Base-by-base conservation (phyloP, 2,329 filamentous ascomycete species). In the Ilyonectria destructans region DNA sequence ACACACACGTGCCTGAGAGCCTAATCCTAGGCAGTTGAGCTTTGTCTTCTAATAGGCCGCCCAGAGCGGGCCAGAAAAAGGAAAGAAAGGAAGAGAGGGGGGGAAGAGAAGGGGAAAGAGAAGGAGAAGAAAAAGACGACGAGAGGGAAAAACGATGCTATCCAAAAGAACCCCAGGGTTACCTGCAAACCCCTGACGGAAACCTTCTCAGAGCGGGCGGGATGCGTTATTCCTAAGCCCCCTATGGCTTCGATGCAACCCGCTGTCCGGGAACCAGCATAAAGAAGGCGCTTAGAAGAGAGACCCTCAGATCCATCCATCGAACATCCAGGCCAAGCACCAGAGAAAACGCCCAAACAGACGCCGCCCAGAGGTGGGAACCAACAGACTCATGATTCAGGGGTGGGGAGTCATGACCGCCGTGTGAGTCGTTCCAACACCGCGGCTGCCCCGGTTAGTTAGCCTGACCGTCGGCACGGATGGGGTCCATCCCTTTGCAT, bases 381-480 rank as follows among this genome's bases (percentile, higher is more conserved):
- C 10, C 37, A 40, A n/a, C 10, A 49, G 17, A 21, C 59, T 61
- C 63, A 65, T 45, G 63, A 65, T 60, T 65, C 57, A 65, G 51
- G 57, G 51, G 33, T 57, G 57, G 43, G 29, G 49, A 57, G 52
- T 55, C 63, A 51, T 60, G 51, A 56, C 63, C 48, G 43, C 33
- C 51, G 33, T 29, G 51, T 60, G 62, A 65, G 57, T 60, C 62
- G 62, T 59, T 45, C 31, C 37, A 45, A 43, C 21, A 40, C 43
- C 46, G 21, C 33, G 46, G 23, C 31, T 54, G 49, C 35, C 49
- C 37, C 33, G 51, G 31, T 17, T 26, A 31, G 29, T 33, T 17
- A 43, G 33, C 43, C 23, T 31, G 23, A 19, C 52, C 33, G 45
- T 29, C 58, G 54, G 52, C 33, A 57, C 40, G 43, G 49, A 37